Base-by-base conservation (phyloP, 2,329 filamentous ascomycete genomes). In the Apiospora koreana region DNA sequence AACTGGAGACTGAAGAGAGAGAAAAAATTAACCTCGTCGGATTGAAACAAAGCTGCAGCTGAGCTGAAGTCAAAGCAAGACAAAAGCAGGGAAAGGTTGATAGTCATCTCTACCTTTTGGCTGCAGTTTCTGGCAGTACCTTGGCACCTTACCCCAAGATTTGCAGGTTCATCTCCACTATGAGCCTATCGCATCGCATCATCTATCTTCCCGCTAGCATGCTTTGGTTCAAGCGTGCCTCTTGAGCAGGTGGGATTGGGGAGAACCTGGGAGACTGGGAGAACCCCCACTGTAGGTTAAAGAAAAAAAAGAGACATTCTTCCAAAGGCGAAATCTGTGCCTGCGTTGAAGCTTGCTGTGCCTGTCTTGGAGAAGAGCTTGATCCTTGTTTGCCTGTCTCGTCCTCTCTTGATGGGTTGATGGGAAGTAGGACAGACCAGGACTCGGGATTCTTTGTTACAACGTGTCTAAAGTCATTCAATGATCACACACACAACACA, bases 181-280 rank as follows among this genome's bases (percentile, higher is more conserved):
- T 38, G 54, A 62, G 54, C 65, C 65, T 28, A 28, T 38, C 65
- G 42, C 65, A 46, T 67, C 65, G 65, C 65, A 67, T 45, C 65
- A 67, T 67, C 65, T 67, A 45, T 67, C 31, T 67, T 67, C 65
- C 65, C 65, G 65, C 65, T 67, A 67, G 54, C 4, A 62, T 62
- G 31, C 28, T 38, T 62, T 62, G 8, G 54, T 62, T 62, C 31
- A 62, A 62, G 54, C 54, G 54, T 38, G 31, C 10, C 31, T 38
- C 54, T 58, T 28, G 50, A 28, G 9, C 50, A 35, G 21, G 28
- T 58, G 50, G 28, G 50, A 58, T 58, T 62, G 54, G 50, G 54
- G n/a, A n/a, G n/a, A n/a, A n/a, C n/a, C n/a, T n/a, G n/a, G n/a
- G n/a, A n/a, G n/a, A n/a, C n/a, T n/a, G n/a, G 31, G 31, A 62